Percentiles rank a stretch among this genome's conserved stretches.
Evolutionary conservation across 1,284 basidiomycete genomes (phyloP).

Genomic region (Cryptococcus depauperatus): DNA sequence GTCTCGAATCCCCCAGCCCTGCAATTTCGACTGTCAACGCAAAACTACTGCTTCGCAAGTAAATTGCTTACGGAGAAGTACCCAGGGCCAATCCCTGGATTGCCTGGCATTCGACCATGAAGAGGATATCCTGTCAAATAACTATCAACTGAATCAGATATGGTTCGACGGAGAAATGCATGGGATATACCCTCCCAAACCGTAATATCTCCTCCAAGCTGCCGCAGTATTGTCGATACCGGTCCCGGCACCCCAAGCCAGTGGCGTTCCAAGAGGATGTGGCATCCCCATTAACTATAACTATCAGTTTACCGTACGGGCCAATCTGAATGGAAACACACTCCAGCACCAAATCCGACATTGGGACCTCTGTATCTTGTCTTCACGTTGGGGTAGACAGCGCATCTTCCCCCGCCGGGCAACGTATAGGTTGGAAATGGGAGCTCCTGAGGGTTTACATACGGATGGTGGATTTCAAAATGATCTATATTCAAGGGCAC

Average conservation of each 20-base stretch:
- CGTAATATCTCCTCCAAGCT: constrained; percentile 30
- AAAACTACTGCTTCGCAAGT: not conserved
- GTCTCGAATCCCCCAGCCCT: constrained; percentile 17
- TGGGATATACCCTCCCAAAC: constrained; percentile 26
- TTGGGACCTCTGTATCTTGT: constrained; percentile 29
- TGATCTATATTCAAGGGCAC: constrained; percentile 30
- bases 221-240: constrained; percentile 35
- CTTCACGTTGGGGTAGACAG: constrained; percentile 32
- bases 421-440: constrained; percentile 31
- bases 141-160: not conserved
- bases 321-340: constrained; percentile 13
- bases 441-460: constrained; percentile 34
- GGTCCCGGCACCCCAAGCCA: constrained; percentile 26
- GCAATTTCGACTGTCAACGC: not conserved
- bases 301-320: not conserved
- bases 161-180: not conserved
- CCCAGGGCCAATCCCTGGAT: constrained; percentile 22
- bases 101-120: constrained; percentile 21
- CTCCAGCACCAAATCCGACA: constrained; percentile 28
- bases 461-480: constrained; percentile 32
- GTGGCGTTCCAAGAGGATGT: constrained; percentile 31
- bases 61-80: constrained; percentile 26
- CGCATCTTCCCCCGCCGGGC: constrained; percentile 30
- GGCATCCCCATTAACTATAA: constrained; percentile 46
- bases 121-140: constrained; percentile 26